phyloP scores from a whole-genome alignment of 2,329 filamentous ascomycete species.

The Verticillium isaacii region DNA sequence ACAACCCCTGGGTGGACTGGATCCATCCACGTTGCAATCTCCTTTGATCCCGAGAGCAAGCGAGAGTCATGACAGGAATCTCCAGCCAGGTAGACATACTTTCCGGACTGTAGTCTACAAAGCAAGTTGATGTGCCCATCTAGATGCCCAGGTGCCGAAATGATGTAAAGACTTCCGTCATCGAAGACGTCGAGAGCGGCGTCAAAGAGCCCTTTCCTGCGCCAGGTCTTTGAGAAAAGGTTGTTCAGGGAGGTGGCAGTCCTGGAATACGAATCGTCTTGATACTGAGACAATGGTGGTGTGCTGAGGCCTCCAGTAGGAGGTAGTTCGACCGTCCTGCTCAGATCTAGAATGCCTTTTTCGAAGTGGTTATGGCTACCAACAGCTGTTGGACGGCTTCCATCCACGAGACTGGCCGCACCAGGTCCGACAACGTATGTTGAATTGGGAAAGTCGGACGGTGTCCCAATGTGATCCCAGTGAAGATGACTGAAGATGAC shows the following conservation, averaged over 20 bases:
- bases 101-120: neutral
- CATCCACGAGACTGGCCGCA: conserved; percentile 8
- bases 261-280: too few relatives aligned
- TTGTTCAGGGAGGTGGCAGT: too few relatives aligned
- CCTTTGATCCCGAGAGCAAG: neutral
- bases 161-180: neutral
- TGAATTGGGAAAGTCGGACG: conserved; percentile 41
- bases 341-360: neutral
- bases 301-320: neutral
- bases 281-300: too few relatives aligned
- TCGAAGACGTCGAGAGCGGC: neutral
- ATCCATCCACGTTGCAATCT: conserved; percentile 1
- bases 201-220: neutral
- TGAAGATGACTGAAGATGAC: conserved; percentile 48
- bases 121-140: neutral
- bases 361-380: neutral
- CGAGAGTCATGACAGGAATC: conserved; percentile 3
- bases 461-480: conserved; percentile 55
- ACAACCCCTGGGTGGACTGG: neutral
- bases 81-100: neutral
- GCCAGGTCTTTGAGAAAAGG: too few relatives aligned
- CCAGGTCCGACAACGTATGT: conserved; percentile 47
- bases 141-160: neutral
- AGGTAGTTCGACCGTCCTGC: neutral
- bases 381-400: neutral